Percentiles rank a stretch among this genome's conserved stretches.
These are phyloP conservation scores for Pleurotus tuber-regium DNA, from an alignment of 768 basidiomycete species.

Conservation along the genomic window DNA sequence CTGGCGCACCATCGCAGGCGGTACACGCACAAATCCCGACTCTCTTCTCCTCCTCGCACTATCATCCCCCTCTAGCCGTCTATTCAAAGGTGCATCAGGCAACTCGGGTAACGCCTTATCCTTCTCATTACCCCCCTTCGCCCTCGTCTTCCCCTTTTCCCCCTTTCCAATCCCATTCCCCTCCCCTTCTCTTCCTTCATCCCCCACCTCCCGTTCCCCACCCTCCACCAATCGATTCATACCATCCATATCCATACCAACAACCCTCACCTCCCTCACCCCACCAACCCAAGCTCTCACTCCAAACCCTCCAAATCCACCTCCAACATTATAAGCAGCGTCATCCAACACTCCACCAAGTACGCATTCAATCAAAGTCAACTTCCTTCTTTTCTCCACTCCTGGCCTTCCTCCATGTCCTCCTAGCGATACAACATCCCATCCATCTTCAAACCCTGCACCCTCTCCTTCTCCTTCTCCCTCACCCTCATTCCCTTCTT, in stretches of 20 bases:
- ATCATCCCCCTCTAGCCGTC: neutral
- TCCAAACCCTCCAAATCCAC: neutral
- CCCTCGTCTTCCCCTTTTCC: neutral
- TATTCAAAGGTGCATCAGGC: neutral
- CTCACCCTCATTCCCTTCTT: neutral
- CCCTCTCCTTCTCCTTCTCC: neutral
- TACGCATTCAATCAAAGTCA: neutral
- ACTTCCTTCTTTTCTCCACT: too few relatives aligned
- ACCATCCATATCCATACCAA: neutral
- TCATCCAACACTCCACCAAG: slow-evolving; percentile 8
- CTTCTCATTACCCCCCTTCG: neutral
- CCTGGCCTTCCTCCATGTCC: too few relatives aligned
- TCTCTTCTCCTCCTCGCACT: neutral
- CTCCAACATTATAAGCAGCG: neutral
- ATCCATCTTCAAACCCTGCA: neutral
- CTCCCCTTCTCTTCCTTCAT: neutral
- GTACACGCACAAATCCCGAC: neutral
- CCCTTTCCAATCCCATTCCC: neutral
- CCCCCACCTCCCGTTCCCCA: neutral
- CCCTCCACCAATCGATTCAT: neutral
- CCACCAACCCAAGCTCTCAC: slow-evolving; percentile 3
- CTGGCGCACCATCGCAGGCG: slow-evolving; percentile 5
- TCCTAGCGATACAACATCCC: slow-evolving; percentile 6
- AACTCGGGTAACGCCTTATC: neutral
- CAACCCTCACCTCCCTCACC: neutral